Conservation (phyloP, 441 rosid species). For the Adansonia grandidieri region DNA sequence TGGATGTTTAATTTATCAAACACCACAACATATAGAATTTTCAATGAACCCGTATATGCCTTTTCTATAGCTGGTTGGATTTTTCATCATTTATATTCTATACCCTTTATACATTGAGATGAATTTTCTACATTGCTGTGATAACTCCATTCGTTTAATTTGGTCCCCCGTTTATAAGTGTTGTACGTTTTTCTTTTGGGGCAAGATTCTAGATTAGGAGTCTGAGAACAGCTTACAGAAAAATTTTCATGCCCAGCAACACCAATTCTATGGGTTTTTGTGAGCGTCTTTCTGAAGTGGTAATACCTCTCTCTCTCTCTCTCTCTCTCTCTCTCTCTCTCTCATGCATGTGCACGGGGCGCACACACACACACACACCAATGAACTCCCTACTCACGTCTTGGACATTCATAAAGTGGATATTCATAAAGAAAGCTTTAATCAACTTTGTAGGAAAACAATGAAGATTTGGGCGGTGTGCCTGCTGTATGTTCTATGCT, state of each 20-base stretch:
- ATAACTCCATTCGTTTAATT: conserved; percentile 9
- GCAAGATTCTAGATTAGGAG: conserved; percentile 64
- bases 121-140: not conserved
- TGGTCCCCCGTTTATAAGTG: conserved; percentile 18
- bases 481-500: conserved; percentile 65
- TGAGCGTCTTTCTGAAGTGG: conserved; percentile 80
- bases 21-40: not conserved
- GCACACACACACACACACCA: not conserved
- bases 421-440: conserved; percentile 4
- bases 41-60: not conserved
- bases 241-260: conserved; percentile 75
- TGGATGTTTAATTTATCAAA: not conserved
- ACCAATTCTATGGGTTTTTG: conserved; percentile 52
- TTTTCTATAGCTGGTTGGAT: not conserved
- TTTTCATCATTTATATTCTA: conserved; percentile 2
- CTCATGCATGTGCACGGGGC: conserved; percentile 13
- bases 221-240: conserved; percentile 75
- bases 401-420: too few species aligned
- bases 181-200: conserved; percentile 23
- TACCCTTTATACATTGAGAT: not conserved
- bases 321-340: conserved; percentile 19
- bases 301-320: conserved; percentile 33
- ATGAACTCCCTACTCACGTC: not conserved
- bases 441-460: conserved; percentile 54
- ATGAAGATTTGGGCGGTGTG: conserved; percentile 51